Evolutionary conservation across 148 eudicot species (phyloP).

Genomic region (Rhododendron molle): DNA sequence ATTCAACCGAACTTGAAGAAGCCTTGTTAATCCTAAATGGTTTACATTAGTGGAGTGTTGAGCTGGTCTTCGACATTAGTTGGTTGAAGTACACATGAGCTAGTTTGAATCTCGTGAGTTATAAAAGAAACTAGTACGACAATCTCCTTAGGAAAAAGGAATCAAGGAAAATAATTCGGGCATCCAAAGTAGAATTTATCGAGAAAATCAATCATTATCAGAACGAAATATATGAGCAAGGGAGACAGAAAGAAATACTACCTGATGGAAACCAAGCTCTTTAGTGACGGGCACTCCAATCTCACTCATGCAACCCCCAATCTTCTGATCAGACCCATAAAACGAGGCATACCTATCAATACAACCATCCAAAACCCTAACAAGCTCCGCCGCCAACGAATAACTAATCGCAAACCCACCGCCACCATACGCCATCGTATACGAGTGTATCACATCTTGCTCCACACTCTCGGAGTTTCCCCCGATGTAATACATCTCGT

Average conservation of each 20-base stretch:
- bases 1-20: too few relatives aligned
- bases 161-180: neutral
- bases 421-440: conserved; percentile 40
- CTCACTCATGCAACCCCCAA: conserved; percentile 37
- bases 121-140: too few relatives aligned
- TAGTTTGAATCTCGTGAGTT: too few relatives aligned
- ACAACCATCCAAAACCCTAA: conserved; percentile 38
- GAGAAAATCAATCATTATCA: neutral
- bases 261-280: conserved; percentile 55
- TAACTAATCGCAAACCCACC: conserved; percentile 44
- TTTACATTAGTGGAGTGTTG: too few relatives aligned
- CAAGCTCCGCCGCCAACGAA: conserved; percentile 36
- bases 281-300: conserved; percentile 43
- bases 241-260: neutral
- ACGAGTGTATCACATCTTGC: conserved; percentile 33
- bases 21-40: too few relatives aligned
- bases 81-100: too few relatives aligned
- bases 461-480: conserved; percentile 45
- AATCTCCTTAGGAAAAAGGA: neutral
- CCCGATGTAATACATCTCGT: conserved; percentile 45
- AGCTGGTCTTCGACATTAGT: too few relatives aligned
- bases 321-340: conserved; percentile 44
- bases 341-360: conserved; percentile 31
- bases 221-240: too few relatives aligned
- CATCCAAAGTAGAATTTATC: neutral